Percentiles rank a stretch among this genome's conserved stretches.
Conservation (phyloP, 2,329 filamentous ascomycete species). For the Pestalotiopsis sp. region DNA sequence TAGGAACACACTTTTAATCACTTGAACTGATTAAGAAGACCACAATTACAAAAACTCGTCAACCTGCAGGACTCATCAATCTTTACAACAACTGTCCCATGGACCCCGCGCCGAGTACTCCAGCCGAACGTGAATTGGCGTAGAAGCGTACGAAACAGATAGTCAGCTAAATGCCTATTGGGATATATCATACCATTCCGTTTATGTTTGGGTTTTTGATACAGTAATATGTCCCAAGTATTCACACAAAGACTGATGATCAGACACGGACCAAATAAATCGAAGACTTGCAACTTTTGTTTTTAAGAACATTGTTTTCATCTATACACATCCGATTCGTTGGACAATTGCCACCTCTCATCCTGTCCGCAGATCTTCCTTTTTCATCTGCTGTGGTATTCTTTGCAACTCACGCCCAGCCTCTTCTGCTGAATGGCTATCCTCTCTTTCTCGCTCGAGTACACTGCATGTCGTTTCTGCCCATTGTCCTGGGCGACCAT, state of each 20-base stretch:
- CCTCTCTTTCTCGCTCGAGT: conserved; percentile 2
- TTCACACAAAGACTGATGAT: background rate
- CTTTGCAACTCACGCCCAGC: background rate
- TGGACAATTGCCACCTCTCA: conserved; percentile 4
- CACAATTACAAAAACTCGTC: no score
- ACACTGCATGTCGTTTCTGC: background rate
- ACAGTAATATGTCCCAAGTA: no score
- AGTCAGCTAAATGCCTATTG: no score
- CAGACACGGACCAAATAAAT: background rate
- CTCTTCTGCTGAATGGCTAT: background rate
- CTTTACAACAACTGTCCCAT: no score
- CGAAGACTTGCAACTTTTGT: background rate
- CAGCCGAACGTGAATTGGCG: no score
- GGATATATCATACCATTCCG: no score
- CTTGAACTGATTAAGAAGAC: no score
- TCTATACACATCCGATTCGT: conserved; percentile 8
- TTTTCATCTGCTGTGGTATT: conserved; percentile 13
- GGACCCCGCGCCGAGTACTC: no score
- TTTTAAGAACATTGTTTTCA: conserved; percentile 6
- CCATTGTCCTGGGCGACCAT: conserved; percentile 25
- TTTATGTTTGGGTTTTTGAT: no score
- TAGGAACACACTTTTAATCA: no score
- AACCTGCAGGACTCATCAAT: no score
- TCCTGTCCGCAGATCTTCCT: background rate
- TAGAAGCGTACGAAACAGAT: no score